Evolutionary conservation across 2,329 filamentous ascomycete genomes (phyloP).

Genomic region (Fusarium incarnatum): DNA sequence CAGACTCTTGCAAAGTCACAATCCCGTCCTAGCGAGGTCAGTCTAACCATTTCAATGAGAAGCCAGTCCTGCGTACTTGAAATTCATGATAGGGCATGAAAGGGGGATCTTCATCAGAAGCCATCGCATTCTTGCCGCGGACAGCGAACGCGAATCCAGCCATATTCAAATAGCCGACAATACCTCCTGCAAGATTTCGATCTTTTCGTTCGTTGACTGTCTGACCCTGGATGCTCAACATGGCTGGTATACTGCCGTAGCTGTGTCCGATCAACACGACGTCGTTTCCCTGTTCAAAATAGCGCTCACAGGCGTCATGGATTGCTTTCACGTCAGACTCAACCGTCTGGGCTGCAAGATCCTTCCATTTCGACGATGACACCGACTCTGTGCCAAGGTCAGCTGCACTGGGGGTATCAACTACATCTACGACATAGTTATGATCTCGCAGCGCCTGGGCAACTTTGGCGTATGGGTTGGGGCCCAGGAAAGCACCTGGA

Average conservation of each 20-base stretch:
- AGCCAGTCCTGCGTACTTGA: not conserved
- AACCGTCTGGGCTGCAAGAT: not conserved
- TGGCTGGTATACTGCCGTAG: constrained; percentile 2
- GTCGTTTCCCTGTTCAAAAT: not conserved
- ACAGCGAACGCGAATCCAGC: not conserved
- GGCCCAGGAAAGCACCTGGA: not conserved
- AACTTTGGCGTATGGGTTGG: not conserved
- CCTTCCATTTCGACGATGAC: not conserved
- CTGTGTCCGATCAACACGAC: not conserved
- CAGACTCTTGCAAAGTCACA: not conserved
- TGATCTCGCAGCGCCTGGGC: not conserved
- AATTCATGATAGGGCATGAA: not conserved
- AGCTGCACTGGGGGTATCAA: not conserved
- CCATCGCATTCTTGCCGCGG: constrained; percentile 2
- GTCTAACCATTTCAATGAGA: accelerated
- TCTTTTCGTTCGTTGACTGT: not conserved
- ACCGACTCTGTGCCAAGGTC: not conserved
- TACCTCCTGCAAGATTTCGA: not conserved
- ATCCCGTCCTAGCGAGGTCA: not conserved
- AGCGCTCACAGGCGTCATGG: not conserved
- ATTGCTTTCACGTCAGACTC: not conserved
- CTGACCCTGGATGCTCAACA: not conserved
- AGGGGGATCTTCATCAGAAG: not conserved
- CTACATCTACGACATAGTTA: not conserved
- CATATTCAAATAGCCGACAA: not conserved